phyloP scores from a whole-genome alignment of 176 grass and related monocot species.

The Aegilops bicornis region DNA sequence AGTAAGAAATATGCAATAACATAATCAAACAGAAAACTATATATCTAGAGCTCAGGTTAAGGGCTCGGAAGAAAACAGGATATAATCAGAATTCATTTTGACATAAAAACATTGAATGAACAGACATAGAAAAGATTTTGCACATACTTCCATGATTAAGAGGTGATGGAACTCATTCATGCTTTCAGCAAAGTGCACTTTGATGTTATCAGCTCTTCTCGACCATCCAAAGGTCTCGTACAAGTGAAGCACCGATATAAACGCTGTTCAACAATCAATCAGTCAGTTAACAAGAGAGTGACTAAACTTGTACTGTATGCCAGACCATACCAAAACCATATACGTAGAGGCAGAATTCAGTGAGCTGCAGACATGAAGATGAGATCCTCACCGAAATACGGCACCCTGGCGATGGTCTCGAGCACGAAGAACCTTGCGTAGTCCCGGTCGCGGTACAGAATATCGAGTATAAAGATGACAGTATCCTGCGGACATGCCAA shows the following conservation, averaged over 20 bases:
- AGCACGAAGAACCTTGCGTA: constrained; percentile 95
- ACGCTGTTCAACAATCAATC: constrained; percentile 49
- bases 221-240: constrained; percentile 96
- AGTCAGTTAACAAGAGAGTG: neutral
- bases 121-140: neutral
- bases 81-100: neutral
- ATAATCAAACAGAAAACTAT: neutral
- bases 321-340: neutral
- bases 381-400: constrained; percentile 81
- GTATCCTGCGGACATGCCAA: constrained; percentile 48
- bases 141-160: constrained; percentile 89
- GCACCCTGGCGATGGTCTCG: constrained; percentile 89
- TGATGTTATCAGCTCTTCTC: constrained; percentile 85
- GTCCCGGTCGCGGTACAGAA: constrained; percentile 61
- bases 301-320: too few species aligned
- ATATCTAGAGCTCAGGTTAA: neutral
- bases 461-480: constrained; percentile 56
- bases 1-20: neutral
- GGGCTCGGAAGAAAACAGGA: neutral
- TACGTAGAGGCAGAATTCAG: neutral
- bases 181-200: constrained; percentile 97
- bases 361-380: neutral
- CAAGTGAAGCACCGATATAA: constrained; percentile 97
- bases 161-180: constrained; percentile 97
- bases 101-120: neutral